Evolutionary conservation across 2,329 filamentous ascomycete genomes (phyloP), one percentile per base, ranked within the genome.

Genomic region (Trichoderma semiorbis): DNA sequence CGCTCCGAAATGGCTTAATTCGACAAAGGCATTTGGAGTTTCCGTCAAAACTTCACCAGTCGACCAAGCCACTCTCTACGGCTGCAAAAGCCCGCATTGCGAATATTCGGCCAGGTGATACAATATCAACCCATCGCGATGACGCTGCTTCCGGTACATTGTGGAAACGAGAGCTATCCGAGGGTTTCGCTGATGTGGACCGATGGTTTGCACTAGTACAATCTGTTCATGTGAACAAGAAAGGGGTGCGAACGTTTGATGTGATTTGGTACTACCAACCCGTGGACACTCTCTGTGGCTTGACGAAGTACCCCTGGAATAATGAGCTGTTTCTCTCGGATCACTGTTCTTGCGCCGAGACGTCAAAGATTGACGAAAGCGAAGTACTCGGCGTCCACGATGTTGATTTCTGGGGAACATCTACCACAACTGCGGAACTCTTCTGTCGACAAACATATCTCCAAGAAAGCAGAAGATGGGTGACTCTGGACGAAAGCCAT

Each of bases 311-410:
- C 75, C 91, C 91, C 0, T 90, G 89, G 79, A 73, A 81, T 0
- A 92, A 94, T 66, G 93, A 97, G 79, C 80, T 96, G 0, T 96
- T 96, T 73, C 80, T 95, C 0, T 93, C 90, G 0, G 88, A 94
- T 65, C 89, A 94, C 72, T 95, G 93, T 80, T 92, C 90, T 1
- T 96, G 93, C 73, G 78, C 82, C 0, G 83, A 87, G 10, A 72
- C 71, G 0, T 72, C 81, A 0, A 84, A 85, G 32, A 83, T 93
- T 3, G 75, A 83, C 0, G 84, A 86, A 1, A 79, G 85, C 0
- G 86, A 93, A 39, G 83, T 94, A 0, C 76, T 89, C 0, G 84
- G 84, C 0, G 87, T 86, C 1, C 87, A 92, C 53, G 74, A 84
- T 0, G 85, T 95, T 0, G 84, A 88, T 73, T 90, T 88, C 80